Evolutionary conservation across 495 filamentous ascomycete species (phyloP), one percentile per base, ranked within the genome.

Genomic region (Penicillium mononematosum): DNA sequence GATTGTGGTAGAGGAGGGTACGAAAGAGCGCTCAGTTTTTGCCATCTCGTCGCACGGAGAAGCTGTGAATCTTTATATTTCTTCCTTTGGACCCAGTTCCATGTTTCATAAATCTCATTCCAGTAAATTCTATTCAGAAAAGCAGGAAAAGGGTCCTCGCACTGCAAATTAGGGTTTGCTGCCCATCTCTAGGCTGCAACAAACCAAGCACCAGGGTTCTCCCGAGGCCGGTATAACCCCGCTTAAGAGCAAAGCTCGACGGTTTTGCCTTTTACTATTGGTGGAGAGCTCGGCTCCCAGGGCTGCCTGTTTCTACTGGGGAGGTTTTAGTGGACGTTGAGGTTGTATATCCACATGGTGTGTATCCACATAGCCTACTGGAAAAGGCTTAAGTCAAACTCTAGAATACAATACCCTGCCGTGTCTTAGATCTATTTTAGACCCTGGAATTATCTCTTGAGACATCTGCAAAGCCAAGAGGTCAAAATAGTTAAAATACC

Each of bases 381-480:
- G 5, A 44, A 48, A 48, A 48, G 27, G 45, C 45, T 48, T 48
- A 29, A 16, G 19, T 12, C 20, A 22, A 45, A 45, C 14, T 38
- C 14, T 38, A 12, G 14, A 38, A 38, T n/a, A 16, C 5, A 6
- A 36, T 2, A 32, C 10, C 31, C 31, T 34, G 11, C 19, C 42
- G 17, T 19, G 17, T 20, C 8, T 43, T 22, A 11, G 41, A 12
- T 43, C 22, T 45, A 45, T 46, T 46, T 46, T 48, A 5, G 45
- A 44, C 42, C 19, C 17, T 44, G 36, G 7, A 39, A n/a, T 39
- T 39, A 0, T 29, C 7, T 29, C 7, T 1, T 27, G 25, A 29
- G 6, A 8, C 27, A 27, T 8, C 7, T 29, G 6, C 27, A 5
- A 25, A 6, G 24, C 24, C 3, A 24, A 25, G 0, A 27, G 6